Conservation (phyloP, 208 protist species). For the Plasmodiophora brassicae region DNA sequence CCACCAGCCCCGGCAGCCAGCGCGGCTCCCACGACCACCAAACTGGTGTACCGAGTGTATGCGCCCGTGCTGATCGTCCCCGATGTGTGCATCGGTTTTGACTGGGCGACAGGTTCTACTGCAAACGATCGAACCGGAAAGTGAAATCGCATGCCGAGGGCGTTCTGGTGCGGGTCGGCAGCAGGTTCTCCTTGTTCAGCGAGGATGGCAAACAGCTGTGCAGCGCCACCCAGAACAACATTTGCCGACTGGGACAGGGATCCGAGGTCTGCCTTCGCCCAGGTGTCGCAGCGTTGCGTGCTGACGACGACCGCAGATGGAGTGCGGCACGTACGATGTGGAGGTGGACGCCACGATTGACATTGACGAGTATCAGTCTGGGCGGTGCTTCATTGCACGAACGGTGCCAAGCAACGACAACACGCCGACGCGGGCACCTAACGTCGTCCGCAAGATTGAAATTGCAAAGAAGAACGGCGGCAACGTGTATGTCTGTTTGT, state of each 20-base stretch:
- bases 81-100: no score
- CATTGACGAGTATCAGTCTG: background rate
- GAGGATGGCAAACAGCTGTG: conserved; percentile 14
- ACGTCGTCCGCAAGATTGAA: no score
- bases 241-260: background rate
- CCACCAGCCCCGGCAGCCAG: no score
- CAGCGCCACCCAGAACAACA: background rate
- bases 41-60: no score
- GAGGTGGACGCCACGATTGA: background rate
- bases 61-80: no score
- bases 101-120: conserved; percentile 30
- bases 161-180: background rate
- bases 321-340: background rate
- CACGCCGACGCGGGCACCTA: no score
- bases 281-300: background rate
- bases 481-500: no score
- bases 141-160: background rate
- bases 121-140: background rate
- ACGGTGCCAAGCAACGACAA: no score
- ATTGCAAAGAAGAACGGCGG: no score
- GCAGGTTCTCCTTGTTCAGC: background rate
- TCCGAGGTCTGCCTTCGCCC: background rate
- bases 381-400: background rate
- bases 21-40: no score
- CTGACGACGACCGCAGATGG: background rate